Conservation (phyloP, 1,284 basidiomycete genomes). For the Anthracocystis panici-leucophaei region DNA sequence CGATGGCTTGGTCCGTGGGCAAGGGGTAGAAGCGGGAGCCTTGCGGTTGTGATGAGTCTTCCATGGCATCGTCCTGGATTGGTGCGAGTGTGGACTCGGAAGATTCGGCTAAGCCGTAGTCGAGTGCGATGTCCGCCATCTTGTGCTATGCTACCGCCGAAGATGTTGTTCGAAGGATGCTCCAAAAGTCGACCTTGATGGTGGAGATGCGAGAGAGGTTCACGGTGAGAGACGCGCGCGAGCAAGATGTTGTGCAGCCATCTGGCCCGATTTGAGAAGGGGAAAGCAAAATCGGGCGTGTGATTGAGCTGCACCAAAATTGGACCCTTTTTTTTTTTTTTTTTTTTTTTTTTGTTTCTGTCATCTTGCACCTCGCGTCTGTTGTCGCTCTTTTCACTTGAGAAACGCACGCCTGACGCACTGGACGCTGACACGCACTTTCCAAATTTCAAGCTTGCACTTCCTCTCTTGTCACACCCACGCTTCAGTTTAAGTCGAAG, state of each 20-base stretch:
- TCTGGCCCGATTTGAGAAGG: too few species aligned
- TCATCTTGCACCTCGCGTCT: too few species aligned
- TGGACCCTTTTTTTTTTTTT: too few species aligned
- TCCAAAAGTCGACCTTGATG: neutral
- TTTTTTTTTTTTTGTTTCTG: too few species aligned
- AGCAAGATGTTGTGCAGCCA: neutral
- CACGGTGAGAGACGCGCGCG: neutral
- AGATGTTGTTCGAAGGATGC: neutral
- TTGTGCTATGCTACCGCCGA: neutral
- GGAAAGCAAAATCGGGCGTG: too few species aligned
- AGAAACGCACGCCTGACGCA: too few species aligned
- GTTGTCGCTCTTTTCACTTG: too few species aligned
- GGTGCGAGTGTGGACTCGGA: constrained; percentile 2
- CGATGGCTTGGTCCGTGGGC: constrained; percentile 52
- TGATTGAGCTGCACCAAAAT: too few species aligned
- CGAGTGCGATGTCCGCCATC: constrained; percentile 44
- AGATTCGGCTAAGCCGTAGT: constrained; percentile 39
- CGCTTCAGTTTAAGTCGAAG: too few species aligned
- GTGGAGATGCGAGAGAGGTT: neutral
- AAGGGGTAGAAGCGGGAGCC: constrained; percentile 50
- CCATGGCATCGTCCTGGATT: constrained; percentile 43
- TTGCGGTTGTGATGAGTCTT: constrained; percentile 8
- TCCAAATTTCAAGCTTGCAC: too few species aligned
- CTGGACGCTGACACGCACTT: too few species aligned
- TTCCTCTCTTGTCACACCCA: too few species aligned